These are phyloP conservation scores for Pyrenophora seminiperda DNA, from an alignment of 2,329 filamentous ascomycete species.

Conservation along the genomic window DNA sequence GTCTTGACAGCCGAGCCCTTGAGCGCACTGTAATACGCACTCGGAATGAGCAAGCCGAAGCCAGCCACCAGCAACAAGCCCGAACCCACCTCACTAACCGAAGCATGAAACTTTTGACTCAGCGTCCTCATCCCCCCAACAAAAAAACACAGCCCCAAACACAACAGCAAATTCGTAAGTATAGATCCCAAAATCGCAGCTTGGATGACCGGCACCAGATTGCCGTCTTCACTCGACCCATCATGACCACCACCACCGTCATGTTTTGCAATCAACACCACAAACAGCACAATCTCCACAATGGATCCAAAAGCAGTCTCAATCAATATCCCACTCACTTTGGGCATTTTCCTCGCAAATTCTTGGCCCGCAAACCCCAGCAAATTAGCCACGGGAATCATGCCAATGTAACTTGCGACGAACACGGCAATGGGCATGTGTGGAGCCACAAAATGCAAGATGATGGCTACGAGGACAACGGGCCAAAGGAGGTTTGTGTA, in stretches of 20 bases:
- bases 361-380: slow-evolving; percentile 76
- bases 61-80: slow-evolving; percentile 78
- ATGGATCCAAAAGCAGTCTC: slow-evolving; percentile 69
- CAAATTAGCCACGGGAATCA: slow-evolving; percentile 76
- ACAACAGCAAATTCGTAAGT: slow-evolving; percentile 79
- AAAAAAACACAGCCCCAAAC: slow-evolving; percentile 77
- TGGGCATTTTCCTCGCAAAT: slow-evolving; percentile 74
- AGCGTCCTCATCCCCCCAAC: slow-evolving; percentile 71
- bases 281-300: slow-evolving; percentile 83
- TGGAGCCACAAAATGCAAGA: slow-evolving; percentile 60
- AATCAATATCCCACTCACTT: slow-evolving; percentile 68
- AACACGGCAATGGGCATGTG: slow-evolving; percentile 67
- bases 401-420: slow-evolving; percentile 72
- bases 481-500: slow-evolving; percentile 76
- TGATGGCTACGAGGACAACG: slow-evolving; percentile 72
- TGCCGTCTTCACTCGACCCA: slow-evolving; percentile 44
- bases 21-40: slow-evolving; percentile 52
- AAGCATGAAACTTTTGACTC: slow-evolving; percentile 73
- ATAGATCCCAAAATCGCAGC: slow-evolving; percentile 85
- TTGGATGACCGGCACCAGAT: slow-evolving; percentile 69
- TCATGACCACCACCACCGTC: slow-evolving; percentile 41
- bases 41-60: slow-evolving; percentile 52
- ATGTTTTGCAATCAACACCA: slow-evolving; percentile 68
- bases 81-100: slow-evolving; percentile 78
- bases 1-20: slow-evolving; percentile 41